A percentile compares a stretch with the other conserved stretches of the same genome.
phyloP scores from a whole-genome alignment of 208 protist species.

The Trypanosoma lewisi region DNA sequence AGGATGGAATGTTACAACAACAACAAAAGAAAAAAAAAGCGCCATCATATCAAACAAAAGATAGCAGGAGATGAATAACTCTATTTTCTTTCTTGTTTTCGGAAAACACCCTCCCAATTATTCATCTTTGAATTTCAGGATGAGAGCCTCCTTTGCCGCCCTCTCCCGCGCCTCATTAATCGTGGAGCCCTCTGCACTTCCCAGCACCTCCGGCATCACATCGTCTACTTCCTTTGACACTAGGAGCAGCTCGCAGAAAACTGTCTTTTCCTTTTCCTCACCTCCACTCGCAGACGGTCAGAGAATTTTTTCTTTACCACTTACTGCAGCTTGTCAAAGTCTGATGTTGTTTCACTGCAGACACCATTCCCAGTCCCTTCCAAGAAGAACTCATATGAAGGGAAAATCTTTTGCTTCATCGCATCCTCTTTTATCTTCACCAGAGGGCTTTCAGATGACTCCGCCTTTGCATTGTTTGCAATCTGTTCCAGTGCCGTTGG shows the following conservation, averaged over 20 bases:
- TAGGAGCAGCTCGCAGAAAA: neutral
- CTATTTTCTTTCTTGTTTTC: no score
- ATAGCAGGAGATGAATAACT: slow-evolving; percentile 2
- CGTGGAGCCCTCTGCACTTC: neutral
- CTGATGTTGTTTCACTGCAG: neutral
- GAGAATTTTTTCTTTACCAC: neutral
- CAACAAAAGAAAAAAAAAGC: slow-evolving; percentile 1
- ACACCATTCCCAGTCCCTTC: neutral
- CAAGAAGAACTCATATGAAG: no score
- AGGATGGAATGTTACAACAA: no score
- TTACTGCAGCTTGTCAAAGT: neutral
- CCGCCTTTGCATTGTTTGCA: slow-evolving; percentile 31
- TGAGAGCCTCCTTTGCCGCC: neutral
- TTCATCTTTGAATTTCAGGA: neutral
- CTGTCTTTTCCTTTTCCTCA: neutral
- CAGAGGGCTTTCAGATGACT: neutral
- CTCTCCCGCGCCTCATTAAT: neutral
- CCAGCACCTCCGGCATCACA: neutral
- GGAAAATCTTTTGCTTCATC: neutral
- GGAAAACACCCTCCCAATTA: no score
- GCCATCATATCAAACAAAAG: slow-evolving; percentile 11
- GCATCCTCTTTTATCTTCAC: neutral
- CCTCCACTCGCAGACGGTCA: neutral
- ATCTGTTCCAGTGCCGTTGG: slow-evolving; percentile 53
- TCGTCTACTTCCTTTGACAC: neutral